Base-by-base conservation (phyloP, 306 rosid species). In the Quercus engelmannii region DNA sequence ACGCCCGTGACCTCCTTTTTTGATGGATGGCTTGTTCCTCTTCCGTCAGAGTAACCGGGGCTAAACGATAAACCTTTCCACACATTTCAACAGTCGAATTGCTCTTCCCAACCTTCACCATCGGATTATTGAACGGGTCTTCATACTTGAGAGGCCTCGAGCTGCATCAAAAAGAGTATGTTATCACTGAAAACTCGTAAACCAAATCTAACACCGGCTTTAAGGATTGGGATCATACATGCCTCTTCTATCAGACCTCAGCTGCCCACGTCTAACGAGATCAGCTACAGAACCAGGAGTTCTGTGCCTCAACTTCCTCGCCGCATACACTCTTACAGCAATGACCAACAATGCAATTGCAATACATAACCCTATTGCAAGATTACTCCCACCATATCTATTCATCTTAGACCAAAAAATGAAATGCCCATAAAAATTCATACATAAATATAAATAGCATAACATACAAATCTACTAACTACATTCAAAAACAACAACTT, bases 161-260 rank as follows among this genome's bases (percentile, higher is more conserved):
- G 70, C 99, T 94, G 92, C 59, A 67, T 83, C 77, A 9, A 51
- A 54, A 8, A 35, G n/a, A 11, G 52, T 19, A 55, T 70, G 71
- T 43, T 3, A 35, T 23, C 52, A 71, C 31, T 18, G 23, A 55
- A 55, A 54, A 62, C 43, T 74, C 21, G 1, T 17, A 26, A 49
- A 35, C 26, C 11, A 14, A n/a, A 67, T 33, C 23, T 18, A 33
- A 31, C 12, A 33, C 4, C 18, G 54, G 59, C 0, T 54, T 79
- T 20, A 49, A 28, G 86, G 88, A 86, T 76, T 84, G 57, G 84
- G 83, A 79, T 79, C 99, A 84, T 95, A 95, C 99, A 95, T 95
- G 99, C 99, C 99, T 91, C 98, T 91, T 89, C 94, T 91, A 86
- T 95, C 98, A 2, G 97, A 95, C 84, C 92, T 87, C n/a, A 92